phyloP scores from a whole-genome alignment of 495 filamentous ascomycete species.

The Rostrohypoxylon terebratum region DNA sequence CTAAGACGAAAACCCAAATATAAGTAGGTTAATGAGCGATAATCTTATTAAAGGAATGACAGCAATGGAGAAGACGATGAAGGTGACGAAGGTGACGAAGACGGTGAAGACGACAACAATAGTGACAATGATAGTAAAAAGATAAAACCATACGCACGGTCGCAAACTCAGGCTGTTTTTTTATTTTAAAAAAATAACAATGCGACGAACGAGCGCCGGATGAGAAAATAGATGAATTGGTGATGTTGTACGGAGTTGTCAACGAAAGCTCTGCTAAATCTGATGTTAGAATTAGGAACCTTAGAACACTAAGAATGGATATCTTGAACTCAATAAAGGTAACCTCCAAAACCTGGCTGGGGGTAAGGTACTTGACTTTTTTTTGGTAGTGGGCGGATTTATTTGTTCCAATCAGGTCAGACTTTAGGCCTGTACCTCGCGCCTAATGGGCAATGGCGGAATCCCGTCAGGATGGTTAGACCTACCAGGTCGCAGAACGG shows the following conservation, averaged over 20 bases:
- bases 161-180: conserved; percentile 12
- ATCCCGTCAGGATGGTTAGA: conserved; percentile 47
- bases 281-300: conserved; percentile 38
- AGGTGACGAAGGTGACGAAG: not conserved
- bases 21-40: conserved; percentile 1
- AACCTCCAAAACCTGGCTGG: conserved; percentile 18
- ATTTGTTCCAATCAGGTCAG: conserved; percentile 43
- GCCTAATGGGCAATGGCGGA: conserved; percentile 47
- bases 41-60: not conserved
- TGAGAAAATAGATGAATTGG: conserved; percentile 11
- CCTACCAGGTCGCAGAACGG: conserved; percentile 46
- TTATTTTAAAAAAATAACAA: conserved; percentile 3
- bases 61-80: not conserved
- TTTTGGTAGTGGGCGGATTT: conserved; percentile 10
- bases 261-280: conserved; percentile 32
- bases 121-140: not conserved
- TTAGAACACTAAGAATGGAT: not conserved
- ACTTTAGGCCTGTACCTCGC: conserved; percentile 44
- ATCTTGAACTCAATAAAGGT: conserved; percentile 20
- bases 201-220: not conserved
- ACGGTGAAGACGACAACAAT: not conserved
- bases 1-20: conserved; percentile 15
- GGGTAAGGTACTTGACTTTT: conserved; percentile 18
- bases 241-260: conserved; percentile 35
- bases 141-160: conserved; percentile 18